Evolutionary conservation across 1,284 basidiomycete genomes (phyloP).

Genomic region (Paramarasmius palmivorus): DNA sequence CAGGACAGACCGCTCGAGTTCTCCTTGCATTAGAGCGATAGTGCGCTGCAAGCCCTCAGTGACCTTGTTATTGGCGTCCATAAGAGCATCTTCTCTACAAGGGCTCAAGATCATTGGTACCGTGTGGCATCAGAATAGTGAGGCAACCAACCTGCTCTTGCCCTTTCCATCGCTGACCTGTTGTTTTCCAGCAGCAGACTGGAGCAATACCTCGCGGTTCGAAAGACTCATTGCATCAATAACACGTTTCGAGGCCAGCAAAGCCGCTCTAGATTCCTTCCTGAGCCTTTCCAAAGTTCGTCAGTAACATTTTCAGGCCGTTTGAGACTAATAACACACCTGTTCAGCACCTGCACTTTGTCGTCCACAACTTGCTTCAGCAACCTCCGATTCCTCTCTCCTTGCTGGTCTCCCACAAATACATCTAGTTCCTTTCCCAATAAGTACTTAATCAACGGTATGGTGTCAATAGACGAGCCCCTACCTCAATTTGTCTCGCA

Average conservation of each 20-base stretch:
- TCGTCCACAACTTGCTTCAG: conserved; percentile 52
- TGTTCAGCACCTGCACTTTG: conserved; percentile 44
- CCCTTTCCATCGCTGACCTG: conserved; percentile 38
- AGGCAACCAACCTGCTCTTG: conserved; percentile 53
- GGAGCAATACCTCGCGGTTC: conserved; percentile 65
- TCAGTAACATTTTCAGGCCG: conserved; percentile 53
- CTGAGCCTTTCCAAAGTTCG: conserved; percentile 46
- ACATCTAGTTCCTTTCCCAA: conserved; percentile 59
- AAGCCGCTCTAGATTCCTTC: conserved; percentile 62
- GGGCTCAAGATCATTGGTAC: conserved; percentile 4
- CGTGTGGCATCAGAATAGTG: background rate
- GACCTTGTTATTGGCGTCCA: conserved; percentile 86
- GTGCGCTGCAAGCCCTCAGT: conserved; percentile 86
- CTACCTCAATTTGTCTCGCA: conserved; percentile 68
- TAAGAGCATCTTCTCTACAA: conserved; percentile 78
- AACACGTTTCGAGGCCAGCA: conserved; percentile 67
- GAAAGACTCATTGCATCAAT: conserved; percentile 64
- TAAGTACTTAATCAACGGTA: conserved; percentile 12
- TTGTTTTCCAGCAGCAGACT: conserved; percentile 46
- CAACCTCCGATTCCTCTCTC: conserved; percentile 51
- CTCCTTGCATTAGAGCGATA: conserved; percentile 83
- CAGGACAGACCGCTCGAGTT: conserved; percentile 86
- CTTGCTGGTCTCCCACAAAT: conserved; percentile 66
- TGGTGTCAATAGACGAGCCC: conserved; percentile 20
- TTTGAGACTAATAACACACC: conserved; percentile 47